phyloP scores from a whole-genome alignment of 2,329 filamentous ascomycete genomes.

The Ophiostoma ips region DNA sequence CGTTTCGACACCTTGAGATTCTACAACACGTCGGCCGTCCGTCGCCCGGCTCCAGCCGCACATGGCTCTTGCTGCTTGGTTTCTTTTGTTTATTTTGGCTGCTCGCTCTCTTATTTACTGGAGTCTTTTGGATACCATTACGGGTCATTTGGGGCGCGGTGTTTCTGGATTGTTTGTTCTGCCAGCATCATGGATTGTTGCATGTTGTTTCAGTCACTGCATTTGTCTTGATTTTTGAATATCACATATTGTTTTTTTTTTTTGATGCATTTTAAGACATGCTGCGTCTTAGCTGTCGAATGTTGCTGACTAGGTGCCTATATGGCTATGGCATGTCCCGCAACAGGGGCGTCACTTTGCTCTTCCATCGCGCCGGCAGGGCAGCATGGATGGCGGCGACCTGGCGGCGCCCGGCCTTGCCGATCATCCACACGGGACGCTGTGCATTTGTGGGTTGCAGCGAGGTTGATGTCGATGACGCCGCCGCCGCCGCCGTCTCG shows the following conservation, averaged over 20 bases:
- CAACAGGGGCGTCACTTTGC: conserved; percentile 22
- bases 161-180: too few relatives aligned
- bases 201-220: background rate
- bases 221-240: too few relatives aligned
- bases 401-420: conserved; percentile 23
- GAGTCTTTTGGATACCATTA: background rate
- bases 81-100: background rate
- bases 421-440: conserved; percentile 22
- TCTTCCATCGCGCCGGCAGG: conserved; percentile 22
- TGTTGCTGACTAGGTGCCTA: too few relatives aligned
- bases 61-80: background rate
- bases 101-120: too few relatives aligned
- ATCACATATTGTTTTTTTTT: too few relatives aligned
- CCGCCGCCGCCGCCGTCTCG: background rate
- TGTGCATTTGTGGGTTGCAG: background rate
- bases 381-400: conserved; percentile 23
- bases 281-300: too few relatives aligned
- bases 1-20: too few relatives aligned
- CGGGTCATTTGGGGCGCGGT: background rate
- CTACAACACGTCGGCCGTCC: too few relatives aligned
- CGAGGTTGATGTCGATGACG: too few relatives aligned
- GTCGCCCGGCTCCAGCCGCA: too few relatives aligned
- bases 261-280: background rate
- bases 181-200: conserved; percentile 1
- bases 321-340: conserved; percentile 16